Evolutionary conservation across 2,329 filamentous ascomycete species (phyloP).

Genomic region (Emergomyces pasteurianus): DNA sequence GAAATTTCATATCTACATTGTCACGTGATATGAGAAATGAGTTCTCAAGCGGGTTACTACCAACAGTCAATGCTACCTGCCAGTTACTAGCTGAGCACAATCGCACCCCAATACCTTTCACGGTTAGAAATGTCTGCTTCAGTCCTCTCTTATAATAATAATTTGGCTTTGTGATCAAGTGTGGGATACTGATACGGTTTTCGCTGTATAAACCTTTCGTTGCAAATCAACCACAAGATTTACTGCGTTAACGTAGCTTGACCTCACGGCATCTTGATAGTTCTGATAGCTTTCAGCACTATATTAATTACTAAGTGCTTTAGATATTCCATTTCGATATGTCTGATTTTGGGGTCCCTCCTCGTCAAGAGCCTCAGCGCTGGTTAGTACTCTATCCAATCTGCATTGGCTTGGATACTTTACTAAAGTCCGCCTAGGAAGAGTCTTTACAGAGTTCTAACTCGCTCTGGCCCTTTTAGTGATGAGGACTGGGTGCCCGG

Average conservation of each 20-base stretch:
- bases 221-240: not conserved
- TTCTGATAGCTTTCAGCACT: not conserved
- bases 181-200: not conserved
- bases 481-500: constrained; percentile 49
- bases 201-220: not conserved
- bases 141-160: not conserved
- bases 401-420: not conserved
- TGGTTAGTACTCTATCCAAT: constrained; percentile 17
- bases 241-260: not conserved
- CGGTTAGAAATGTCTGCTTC: not conserved
- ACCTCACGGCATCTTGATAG: not conserved
- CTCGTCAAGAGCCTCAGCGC: constrained; percentile 7
- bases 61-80: too few species aligned
- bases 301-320: not conserved
- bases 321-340: not conserved
- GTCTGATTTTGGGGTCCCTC: not conserved
- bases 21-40: not conserved
- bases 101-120: not conserved
- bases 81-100: not conserved
- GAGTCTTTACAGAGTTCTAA: constrained; percentile 71
- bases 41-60: too few species aligned
- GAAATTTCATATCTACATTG: not conserved
- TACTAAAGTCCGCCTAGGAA: constrained; percentile 45
- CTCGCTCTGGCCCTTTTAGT: constrained; percentile 67
- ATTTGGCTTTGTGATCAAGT: not conserved